phyloP scores from a whole-genome alignment of 345 rosid genomes.

The Eucalyptus pauciflora region DNA sequence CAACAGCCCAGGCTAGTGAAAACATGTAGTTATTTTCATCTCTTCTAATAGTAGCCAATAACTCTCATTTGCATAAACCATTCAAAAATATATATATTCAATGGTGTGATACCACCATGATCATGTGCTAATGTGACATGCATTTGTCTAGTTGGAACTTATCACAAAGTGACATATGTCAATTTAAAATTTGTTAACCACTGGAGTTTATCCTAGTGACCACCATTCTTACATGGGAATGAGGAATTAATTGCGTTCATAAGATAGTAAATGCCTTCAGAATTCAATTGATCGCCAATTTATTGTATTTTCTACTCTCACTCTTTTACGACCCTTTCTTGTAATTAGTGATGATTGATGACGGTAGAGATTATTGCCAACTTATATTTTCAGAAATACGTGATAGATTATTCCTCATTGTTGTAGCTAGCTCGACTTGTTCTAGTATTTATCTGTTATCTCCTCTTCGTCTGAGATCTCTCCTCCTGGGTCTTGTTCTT shows the following conservation, averaged over 20 bases:
- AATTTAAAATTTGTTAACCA: too few species aligned
- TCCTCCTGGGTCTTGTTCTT: too few species aligned
- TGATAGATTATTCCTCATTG: not conserved
- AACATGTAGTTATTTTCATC: too few species aligned
- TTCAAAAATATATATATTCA: accelerated
- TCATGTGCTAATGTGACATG: not conserved
- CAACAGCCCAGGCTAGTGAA: not conserved
- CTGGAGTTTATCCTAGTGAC: accelerated
- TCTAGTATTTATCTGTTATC: not conserved
- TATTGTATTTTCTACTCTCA: not conserved
- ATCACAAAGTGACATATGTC: not conserved
- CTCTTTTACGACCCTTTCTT: not conserved
- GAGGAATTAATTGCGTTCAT: accelerated
- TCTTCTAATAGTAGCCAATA: not conserved
- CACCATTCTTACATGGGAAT: too few species aligned
- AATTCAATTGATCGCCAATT: not conserved
- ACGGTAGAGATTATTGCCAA: not conserved
- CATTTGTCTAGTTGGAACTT: not conserved
- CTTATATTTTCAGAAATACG: not conserved
- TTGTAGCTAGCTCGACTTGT: not conserved
- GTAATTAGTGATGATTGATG: not conserved
- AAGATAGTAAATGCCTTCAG: not conserved
- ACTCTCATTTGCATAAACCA: not conserved
- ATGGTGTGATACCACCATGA: not conserved
- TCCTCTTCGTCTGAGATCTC: not conserved